Evolutionary conservation across 164 flowering plant genomes (phyloP), one percentile per base, ranked within the genome.

Genomic region (Chimonanthus praecox): DNA sequence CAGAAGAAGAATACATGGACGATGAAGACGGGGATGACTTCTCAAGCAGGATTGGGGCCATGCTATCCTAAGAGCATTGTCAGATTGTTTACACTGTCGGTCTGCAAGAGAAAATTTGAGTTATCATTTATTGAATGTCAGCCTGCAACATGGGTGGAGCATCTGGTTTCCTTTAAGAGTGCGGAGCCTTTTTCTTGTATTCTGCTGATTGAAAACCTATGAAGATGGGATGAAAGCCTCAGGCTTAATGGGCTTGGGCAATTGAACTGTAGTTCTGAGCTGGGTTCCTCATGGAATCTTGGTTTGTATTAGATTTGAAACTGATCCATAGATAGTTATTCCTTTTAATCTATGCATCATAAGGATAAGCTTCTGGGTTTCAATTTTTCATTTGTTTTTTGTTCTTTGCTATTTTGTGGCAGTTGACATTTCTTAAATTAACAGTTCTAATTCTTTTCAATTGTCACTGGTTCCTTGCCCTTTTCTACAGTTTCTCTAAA

Each of bases 1-100:
- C 66, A 20, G 94, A 82, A 71, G 93, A 82, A 4, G 75, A 66
- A 49, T 85, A 84, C 77, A 58, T 78, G 64, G 96, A 87, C 47
- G 95, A 88, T 20, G 94, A 88, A 60, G 94, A 87, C 64, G 94
- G 84, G 7, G 94, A 91, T 78, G 97, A 90, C 77, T 90, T 89
- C 82, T 95, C 89, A 21, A 89, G 90, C 82, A 90, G 85, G 80
- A 84, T 91, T 72, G 94, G 94, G 21, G 91, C 84, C 46, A 71
- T 82, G 80, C 69, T 82, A 43, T 78, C 83, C 16, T 80, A 72
- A 78, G 63, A 48, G 33, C 4, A 62, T 43, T 50, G 48, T 62
- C 21, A 43, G 43, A 48, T 61, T 63, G 61, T 63, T 49, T 2
- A 58, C 7, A 2, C 16, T 18, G 20, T n/a, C 20, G 18, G 13